phyloP scores from a whole-genome alignment of 176 grass and related monocot species.

The Oryza punctata region DNA sequence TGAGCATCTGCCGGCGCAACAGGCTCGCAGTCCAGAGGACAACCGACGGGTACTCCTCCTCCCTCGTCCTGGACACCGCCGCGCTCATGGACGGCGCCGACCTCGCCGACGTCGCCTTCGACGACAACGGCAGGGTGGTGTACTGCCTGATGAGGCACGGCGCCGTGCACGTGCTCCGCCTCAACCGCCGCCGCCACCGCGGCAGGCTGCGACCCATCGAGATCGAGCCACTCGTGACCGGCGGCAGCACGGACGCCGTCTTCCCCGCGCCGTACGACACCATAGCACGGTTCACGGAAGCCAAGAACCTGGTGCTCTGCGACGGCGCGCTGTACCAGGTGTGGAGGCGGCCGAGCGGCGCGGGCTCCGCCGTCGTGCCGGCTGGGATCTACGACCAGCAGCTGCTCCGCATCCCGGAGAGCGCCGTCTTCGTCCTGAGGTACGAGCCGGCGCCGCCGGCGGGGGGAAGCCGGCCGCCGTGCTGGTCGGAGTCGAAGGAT shows the following conservation, averaged over 20 bases:
- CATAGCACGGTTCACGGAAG: neutral
- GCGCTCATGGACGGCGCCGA: neutral
- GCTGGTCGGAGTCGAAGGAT: conserved; percentile 8
- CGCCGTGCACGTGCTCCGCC: conserved; percentile 25
- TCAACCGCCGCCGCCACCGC: neutral
- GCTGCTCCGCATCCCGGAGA: neutral
- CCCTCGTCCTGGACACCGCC: neutral
- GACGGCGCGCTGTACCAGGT: conserved; percentile 19
- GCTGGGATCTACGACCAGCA: neutral
- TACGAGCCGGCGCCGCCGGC: neutral
- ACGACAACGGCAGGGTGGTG: neutral
- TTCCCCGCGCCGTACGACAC: conserved; percentile 19
- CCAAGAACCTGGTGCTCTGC: conserved; percentile 29
- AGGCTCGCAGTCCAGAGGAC: conserved; percentile 22
- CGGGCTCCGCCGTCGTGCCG: neutral
- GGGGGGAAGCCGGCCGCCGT: neutral
- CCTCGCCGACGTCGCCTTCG: conserved; percentile 22
- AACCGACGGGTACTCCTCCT: neutral
- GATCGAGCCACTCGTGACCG: conserved; percentile 12
- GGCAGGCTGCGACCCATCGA: neutral
- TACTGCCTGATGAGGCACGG: conserved; percentile 4
- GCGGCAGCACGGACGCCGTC: neutral
- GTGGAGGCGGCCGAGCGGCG: conserved; percentile 26
- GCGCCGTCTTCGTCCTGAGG: conserved; percentile 20
- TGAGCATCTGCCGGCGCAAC: conserved; percentile 16